Base-by-base conservation (phyloP, 2,329 filamentous ascomycete genomes). In the Nigrospora oryzae region DNA sequence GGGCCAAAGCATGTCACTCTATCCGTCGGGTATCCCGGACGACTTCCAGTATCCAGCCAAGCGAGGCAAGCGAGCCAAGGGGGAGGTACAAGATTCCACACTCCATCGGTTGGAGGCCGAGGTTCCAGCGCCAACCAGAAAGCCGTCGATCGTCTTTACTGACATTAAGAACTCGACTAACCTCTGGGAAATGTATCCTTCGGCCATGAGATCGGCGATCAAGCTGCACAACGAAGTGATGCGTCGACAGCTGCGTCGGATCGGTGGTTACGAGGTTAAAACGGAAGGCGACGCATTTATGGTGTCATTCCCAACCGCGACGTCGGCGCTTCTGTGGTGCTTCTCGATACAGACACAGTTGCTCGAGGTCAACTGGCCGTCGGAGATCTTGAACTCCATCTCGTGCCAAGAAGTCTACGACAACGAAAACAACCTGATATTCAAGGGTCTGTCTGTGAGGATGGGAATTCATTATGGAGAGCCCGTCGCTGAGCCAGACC, bases 271-370 rank as follows among this genome's bases (percentile, higher is more conserved):
- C 60, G 93, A 98, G 67, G 93, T 98, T 64, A 98, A 98, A 74
- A 98, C 93, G 15, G 93, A 98, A 87, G 93, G 93, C 54, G 93
- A 98, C 66, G 93, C 93, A 10, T 98, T 98, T 59, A 97, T 98
- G 90, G 93, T 98, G 31, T 95, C 91, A 11, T 98, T 98, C 65
- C 88, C 90, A 2, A 97, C 93, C 0, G 89, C 93, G 3, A 97
- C 93, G 1, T 93, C 90, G 10, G 93, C 93, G 5, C 69, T 98
- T 40, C 75, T 98, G 8, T 98, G 93, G 93, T 94, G 86, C 56
- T 98, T 98, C 67, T 88, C 89, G 17, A 90, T 96, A 28, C 93
- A 98, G 63, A 84, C 83, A 53, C 79, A 85, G 57, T 78, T 98
- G 4, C 77, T 98, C 2, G 87, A 95, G 52, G 87, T 94, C 16